Base-by-base conservation (phyloP, 225 moss, liverwort and hornwort species). In the Marchantia polymorpha region DNA sequence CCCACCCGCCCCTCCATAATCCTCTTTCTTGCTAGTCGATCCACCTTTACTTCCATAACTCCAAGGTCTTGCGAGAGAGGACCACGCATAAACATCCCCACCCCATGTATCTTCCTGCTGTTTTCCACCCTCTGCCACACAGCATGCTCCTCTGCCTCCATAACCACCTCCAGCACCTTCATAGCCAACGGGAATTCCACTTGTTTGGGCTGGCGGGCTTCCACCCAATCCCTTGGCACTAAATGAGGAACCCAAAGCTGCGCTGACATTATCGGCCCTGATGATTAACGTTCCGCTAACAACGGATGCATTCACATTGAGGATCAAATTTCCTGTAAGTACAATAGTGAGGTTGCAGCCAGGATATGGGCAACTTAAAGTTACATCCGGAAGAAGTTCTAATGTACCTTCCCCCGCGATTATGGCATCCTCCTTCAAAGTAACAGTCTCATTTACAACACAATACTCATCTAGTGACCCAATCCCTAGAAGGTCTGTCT, bases 91-190 rank as follows among this genome's bases (percentile, higher is more conserved):
- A 72, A 87, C 90, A 53, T 97, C 96, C 14, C 96, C 96, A 76
- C 96, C 96, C 88, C 92, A 97, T 6, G 83, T 75, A 50, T 94
- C 90, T 58, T 89, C 74, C 78, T 92, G 92, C 51, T 91, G 87
- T 78, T 85, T 89, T 9, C 75, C 89, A 6, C 69, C 73, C 15
- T 81, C 84, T 69, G 60, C 72, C 22, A 88, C 79, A 61, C 96
- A 97, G 61, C 53, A 85, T 30, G 94, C 94, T 48, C 96, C 94
- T 69, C 96, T 86, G 23, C 94, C 94, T 46, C 96, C 96, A 79
- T 94, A 90, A 17, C 96, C 96, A 2, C 93, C 96, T 30, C 96
- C 96, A 46, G 91, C 92, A 48, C 96, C 96, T 16, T 94, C 93
- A 53, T 80, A 78, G 25, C 84, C 86, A 17, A 73, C 82, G 20